These are phyloP conservation scores for Solanum tacnaense DNA, from an alignment of 257 asterid species.

Conservation along the genomic window DNA sequence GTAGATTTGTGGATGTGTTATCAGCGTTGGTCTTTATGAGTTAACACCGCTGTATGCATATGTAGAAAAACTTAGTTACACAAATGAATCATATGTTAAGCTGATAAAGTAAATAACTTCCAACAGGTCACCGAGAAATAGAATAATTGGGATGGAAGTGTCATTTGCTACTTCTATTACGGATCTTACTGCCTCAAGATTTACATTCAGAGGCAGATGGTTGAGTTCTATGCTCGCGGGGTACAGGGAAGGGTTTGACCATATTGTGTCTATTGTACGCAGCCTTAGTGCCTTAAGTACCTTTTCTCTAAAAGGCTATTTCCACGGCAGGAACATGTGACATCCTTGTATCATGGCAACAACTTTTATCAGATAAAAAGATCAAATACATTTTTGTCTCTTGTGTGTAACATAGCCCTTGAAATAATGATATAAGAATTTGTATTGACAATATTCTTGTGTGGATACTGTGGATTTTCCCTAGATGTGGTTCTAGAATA, in stretches of 20 bases:
- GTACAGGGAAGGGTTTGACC: background rate
- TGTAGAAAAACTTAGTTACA: background rate
- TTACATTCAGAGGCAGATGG: background rate
- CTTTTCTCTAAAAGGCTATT: background rate
- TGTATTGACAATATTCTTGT: background rate
- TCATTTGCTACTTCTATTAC: background rate
- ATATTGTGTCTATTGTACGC: background rate
- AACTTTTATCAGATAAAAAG: background rate
- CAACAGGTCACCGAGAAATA: background rate
- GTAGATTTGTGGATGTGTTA: background rate
- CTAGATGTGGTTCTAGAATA: background rate
- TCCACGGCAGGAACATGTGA: background rate
- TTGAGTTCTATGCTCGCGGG: background rate
- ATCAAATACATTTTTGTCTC: background rate
- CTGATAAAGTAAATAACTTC: background rate
- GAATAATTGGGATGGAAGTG: background rate
- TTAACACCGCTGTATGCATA: background rate
- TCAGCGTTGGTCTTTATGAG: background rate
- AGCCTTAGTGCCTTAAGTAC: background rate
- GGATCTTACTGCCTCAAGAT: background rate
- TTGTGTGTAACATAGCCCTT: background rate
- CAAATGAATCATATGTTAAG: background rate
- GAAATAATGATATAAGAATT: background rate
- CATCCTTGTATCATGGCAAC: background rate
- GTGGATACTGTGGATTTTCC: background rate